A percentile compares a stretch with the other conserved stretches of the same genome.
phyloP scores from a whole-genome alignment of 495 filamentous ascomycete genomes.

The Aspergillus leporis region DNA sequence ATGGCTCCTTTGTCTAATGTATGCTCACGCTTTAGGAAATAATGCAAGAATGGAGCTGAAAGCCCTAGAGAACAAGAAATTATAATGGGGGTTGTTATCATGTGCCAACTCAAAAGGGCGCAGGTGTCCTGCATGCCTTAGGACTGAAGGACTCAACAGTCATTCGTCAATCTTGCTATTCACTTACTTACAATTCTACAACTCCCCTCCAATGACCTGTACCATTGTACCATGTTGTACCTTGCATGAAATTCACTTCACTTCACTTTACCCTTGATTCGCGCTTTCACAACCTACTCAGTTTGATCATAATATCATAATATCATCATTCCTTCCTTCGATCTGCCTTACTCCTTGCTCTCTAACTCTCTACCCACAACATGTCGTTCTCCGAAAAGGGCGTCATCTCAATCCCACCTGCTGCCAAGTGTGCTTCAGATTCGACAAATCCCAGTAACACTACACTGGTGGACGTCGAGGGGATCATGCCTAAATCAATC shows the following conservation, averaged over 20 bases:
- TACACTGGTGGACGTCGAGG: constrained; percentile 29
- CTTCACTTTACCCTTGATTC: no score
- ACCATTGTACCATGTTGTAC: no score
- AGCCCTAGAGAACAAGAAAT: not conserved
- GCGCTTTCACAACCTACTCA: not conserved
- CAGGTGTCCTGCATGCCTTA: not conserved
- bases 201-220: no score
- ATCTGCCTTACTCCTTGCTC: not conserved
- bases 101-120: constrained; percentile 4
- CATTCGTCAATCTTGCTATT: not conserved
- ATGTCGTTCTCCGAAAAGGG: constrained; percentile 32
- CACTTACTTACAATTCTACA: no score
- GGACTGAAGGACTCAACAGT: not conserved
- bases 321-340: constrained; percentile 1
- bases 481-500: constrained; percentile 22
- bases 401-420: constrained; percentile 26
- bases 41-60: not conserved
- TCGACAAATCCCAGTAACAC: constrained; percentile 22
- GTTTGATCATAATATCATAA: not conserved
- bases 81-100: not conserved
- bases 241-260: no score
- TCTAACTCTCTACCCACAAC: constrained; percentile 17
- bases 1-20: constrained; percentile 12
- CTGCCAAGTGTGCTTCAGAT: constrained; percentile 21
- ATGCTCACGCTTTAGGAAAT: constrained; percentile 19